Evolutionary conservation across 805 yeast species (phyloP), one percentile per base, ranked within the genome.

Genomic region (Ogataea henricii): DNA sequence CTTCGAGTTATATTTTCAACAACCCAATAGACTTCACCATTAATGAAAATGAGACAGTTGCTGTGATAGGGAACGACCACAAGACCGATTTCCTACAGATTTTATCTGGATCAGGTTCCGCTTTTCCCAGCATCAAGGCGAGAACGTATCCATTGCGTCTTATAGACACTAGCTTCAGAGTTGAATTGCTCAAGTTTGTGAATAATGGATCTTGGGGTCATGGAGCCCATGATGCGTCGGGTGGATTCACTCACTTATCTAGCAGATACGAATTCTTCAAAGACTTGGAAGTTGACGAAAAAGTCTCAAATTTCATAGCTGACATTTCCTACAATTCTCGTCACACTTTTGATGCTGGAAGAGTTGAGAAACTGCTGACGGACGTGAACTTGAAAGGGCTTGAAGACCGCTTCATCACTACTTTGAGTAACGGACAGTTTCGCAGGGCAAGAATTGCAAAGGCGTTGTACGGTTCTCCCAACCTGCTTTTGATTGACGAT

Each of bases 401-500:
- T 40, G 72, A 79, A 45, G 74, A 81, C 46, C 78, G 89, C 49
- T 92, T 96, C 89, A 80, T 87, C 27, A 88, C 89, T 64, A 87
- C 92, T 0, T 70, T 94, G 37, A 87, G 96, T 64, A 94, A 94
- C 65, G 99, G 99, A 0, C 99, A 94, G 66, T 82, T 87, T 64
- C 76, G 99, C 57, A 73, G 99, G 43, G 96, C 97, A 0, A 75
- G 97, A 51, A 69, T 94, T 22, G 98, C 97, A 0, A 77, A 79
- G 51, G 82, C 90, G 0, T 58, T 94, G 36, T 74, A 89, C 46
- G 71, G 73, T 38, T 69, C 77, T 27, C 96, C 97, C 0, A 70
- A 73, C 37, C 54, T 90, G 25, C 67, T 90, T 45, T 63, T 92
- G 4, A 74, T 92, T 16, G 98, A 94, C 64, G 98, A 94, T 59